These are phyloP conservation scores for Cadophora gregata DNA, from an alignment of 2,329 filamentous ascomycete genomes.

Conservation along the genomic window DNA sequence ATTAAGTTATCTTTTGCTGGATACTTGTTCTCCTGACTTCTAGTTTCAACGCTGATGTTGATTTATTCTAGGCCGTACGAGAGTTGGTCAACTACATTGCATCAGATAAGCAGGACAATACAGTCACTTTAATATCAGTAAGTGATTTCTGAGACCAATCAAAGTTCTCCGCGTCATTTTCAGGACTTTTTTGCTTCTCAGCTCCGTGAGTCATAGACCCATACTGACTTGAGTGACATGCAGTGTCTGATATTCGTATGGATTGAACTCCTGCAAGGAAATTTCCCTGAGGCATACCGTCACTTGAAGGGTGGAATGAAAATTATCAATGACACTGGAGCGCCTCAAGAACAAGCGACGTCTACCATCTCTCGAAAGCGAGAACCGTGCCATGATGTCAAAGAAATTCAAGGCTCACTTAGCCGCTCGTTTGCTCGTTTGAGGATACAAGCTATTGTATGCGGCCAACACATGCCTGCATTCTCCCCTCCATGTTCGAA, in stretches of 20 bases:
- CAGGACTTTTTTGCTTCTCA: too few relatives aligned
- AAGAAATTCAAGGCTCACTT: conserved; percentile 1
- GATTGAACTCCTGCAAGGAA: conserved; percentile 29
- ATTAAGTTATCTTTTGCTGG: too few relatives aligned
- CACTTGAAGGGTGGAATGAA: conserved; percentile 29
- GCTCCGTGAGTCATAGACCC: neutral
- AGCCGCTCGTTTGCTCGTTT: conserved; percentile 10
- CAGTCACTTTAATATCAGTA: conserved; percentile 20
- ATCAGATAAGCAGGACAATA: conserved; percentile 19
- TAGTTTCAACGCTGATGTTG: neutral
- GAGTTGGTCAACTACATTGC: conserved; percentile 20
- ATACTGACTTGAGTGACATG: neutral
- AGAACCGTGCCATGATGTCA: neutral
- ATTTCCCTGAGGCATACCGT: conserved; percentile 23
- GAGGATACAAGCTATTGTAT: conserved; percentile 14
- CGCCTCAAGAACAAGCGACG: neutral
- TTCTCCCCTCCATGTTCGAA: neutral
- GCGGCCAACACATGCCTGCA: conserved; percentile 10
- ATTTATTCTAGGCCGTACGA: conserved; percentile 24
- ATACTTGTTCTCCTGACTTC: too few relatives aligned
- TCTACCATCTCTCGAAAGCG: neutral
- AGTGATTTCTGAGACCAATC: neutral
- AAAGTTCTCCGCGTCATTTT: neutral
- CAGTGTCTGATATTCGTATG: conserved; percentile 32
- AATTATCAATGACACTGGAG: neutral